These are phyloP conservation scores for Erodium trifolium DNA, from an alignment of 441 rosid species.

Conservation along the genomic window DNA sequence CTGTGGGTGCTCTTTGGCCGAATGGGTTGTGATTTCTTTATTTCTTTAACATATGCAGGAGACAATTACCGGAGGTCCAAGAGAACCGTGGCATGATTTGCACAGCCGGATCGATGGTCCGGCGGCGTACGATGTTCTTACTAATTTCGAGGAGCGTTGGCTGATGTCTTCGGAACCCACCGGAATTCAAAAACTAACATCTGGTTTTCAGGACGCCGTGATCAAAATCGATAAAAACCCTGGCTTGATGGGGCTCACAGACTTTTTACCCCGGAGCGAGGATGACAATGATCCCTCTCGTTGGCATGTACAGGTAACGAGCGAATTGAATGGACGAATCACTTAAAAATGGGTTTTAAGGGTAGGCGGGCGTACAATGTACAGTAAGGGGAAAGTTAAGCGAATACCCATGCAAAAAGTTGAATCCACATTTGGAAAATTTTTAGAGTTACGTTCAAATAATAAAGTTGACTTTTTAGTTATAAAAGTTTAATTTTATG, in stretches of 20 bases:
- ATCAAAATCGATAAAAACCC: slow-evolving; percentile 78
- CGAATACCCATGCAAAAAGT: no score
- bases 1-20: no score
- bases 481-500: no score
- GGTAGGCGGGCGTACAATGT: no score
- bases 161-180: slow-evolving; percentile 64
- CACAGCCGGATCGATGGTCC: slow-evolving; percentile 91
- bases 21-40: no score
- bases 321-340: no score
- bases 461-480: no score
- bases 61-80: slow-evolving; percentile 51
- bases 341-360: no score
- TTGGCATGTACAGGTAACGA: slow-evolving; percentile 90
- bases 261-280: slow-evolving; percentile 22
- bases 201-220: slow-evolving; percentile 66
- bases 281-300: slow-evolving; percentile 46
- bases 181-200: slow-evolving; percentile 49
- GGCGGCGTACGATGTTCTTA: slow-evolving; percentile 89
- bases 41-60: slow-evolving; percentile 34
- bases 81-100: slow-evolving; percentile 97
- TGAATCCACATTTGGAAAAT: no score
- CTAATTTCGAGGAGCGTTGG: slow-evolving; percentile 96
- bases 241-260: slow-evolving; percentile 37
- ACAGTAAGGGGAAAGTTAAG: no score
- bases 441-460: no score